phyloP scores from a whole-genome alignment of 768 basidiomycete species.

The Xerocomus brunneocitrinus region DNA sequence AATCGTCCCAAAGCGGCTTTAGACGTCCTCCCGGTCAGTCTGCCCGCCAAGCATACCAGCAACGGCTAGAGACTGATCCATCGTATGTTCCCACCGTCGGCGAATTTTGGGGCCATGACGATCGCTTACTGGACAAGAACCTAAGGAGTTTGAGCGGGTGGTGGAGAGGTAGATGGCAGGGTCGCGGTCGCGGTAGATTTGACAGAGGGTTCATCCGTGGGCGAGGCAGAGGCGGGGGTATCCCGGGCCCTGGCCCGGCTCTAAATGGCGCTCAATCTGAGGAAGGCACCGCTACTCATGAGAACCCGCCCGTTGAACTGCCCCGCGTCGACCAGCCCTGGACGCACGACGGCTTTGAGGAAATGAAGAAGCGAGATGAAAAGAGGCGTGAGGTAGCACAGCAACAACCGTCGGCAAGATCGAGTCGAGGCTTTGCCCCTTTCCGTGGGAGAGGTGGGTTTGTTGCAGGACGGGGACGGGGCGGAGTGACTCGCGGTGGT shows the following conservation, averaged over 20 bases:
- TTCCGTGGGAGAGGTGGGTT: slow-evolving; percentile 48
- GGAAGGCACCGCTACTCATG: slow-evolving; percentile 16
- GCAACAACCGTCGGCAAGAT: slow-evolving; percentile 29
- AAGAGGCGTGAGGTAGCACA: slow-evolving; percentile 34
- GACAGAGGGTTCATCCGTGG: slow-evolving; percentile 45
- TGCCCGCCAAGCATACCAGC: slow-evolving; percentile 83
- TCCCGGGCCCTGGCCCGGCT: slow-evolving; percentile 17
- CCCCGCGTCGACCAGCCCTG: slow-evolving; percentile 68
- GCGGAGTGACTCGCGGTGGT: slow-evolving; percentile 45
- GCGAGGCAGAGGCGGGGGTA: slow-evolving; percentile 52
- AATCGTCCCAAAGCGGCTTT: slow-evolving; percentile 19
- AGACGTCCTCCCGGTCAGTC: slow-evolving; percentile 48
- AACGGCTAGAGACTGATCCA: slow-evolving; percentile 77
- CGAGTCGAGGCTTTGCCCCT: slow-evolving; percentile 32
- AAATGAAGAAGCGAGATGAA: slow-evolving; percentile 76
- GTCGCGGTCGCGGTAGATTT: slow-evolving; percentile 57
- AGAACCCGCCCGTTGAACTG: slow-evolving; percentile 27
- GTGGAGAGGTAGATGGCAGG: slow-evolving; percentile 82
- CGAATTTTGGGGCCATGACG: slow-evolving; percentile 94
- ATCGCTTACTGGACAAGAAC: slow-evolving; percentile 80
- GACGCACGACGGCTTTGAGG: slow-evolving; percentile 87
- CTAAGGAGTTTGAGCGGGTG: slow-evolving; percentile 78
- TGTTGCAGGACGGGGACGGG: slow-evolving; percentile 39
- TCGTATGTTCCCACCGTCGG: slow-evolving; percentile 88
- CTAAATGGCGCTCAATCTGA: slow-evolving; percentile 16